Percentiles rank a stretch among this genome's conserved stretches.
phyloP scores from a whole-genome alignment of 257 asterid genomes.

The Solanum pennellii region DNA sequence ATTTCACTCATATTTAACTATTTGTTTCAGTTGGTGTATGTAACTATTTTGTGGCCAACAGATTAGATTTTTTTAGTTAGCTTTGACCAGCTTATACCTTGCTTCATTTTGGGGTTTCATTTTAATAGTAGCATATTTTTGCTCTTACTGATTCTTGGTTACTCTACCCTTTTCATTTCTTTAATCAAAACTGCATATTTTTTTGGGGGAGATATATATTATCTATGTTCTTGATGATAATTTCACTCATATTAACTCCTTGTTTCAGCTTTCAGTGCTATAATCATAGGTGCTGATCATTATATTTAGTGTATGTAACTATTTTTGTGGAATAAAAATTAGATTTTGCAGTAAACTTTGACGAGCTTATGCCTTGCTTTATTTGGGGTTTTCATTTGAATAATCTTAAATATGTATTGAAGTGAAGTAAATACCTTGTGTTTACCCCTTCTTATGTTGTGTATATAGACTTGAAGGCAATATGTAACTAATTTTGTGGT shows the following conservation, averaged over 20 bases:
- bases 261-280: background rate
- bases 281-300: background rate
- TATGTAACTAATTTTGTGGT: background rate
- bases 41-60: background rate
- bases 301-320: background rate
- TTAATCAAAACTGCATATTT: background rate
- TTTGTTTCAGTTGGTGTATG: background rate
- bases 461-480: background rate
- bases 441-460: background rate
- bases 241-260: background rate
- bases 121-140: background rate
- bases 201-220: background rate
- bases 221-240: background rate
- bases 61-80: background rate
- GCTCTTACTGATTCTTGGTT: constrained; percentile 50
- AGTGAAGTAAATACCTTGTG: background rate
- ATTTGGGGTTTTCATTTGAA: background rate
- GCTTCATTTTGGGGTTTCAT: background rate
- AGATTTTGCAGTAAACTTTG: background rate
- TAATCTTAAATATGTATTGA: background rate
- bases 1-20: background rate
- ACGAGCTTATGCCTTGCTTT: background rate
- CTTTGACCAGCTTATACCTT: background rate
- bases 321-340: background rate
- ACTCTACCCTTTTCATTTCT: background rate